Percentiles rank a stretch among this genome's conserved stretches.
phyloP scores from a whole-genome alignment of 768 basidiomycete genomes.

The Boletus pseudopeckii region DNA sequence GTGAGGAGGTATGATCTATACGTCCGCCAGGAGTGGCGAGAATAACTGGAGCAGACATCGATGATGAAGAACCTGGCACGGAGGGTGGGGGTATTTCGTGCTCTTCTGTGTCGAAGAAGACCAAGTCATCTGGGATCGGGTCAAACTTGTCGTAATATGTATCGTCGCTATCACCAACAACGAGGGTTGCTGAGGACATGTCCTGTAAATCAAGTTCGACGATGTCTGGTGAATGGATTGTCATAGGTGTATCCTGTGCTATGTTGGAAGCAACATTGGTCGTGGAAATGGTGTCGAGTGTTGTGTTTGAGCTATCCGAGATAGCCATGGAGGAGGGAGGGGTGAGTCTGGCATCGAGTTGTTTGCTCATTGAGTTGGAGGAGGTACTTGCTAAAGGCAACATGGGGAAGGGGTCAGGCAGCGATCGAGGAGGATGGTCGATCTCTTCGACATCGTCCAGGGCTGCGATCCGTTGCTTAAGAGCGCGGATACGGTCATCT shows the following conservation, averaged over 20 bases:
- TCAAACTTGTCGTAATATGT: conserved; percentile 46
- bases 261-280: not conserved
- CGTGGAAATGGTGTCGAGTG: conserved; percentile 1
- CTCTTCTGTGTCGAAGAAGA: conserved; percentile 12
- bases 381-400: not conserved
- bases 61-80: conserved; percentile 15
- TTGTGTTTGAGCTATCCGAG: conserved; percentile 16
- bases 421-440: not conserved
- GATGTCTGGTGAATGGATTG: conserved; percentile 11
- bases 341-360: conserved; percentile 2
- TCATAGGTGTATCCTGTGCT: conserved; percentile 1
- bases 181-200: conserved; percentile 14
- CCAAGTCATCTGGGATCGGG: conserved; percentile 23
- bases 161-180: conserved; percentile 41
- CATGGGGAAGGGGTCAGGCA: conserved; percentile 1
- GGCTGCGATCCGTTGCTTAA: conserved; percentile 35
- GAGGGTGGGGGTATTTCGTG: conserved; percentile 6
- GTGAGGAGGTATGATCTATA: conserved; percentile 32
- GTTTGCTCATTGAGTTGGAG: not conserved
- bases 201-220: conserved; percentile 23
- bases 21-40: conserved; percentile 4
- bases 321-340: conserved; percentile 15
- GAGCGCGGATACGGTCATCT: conserved; percentile 37
- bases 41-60: not conserved
- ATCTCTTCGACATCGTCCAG: conserved; percentile 1